These are phyloP conservation scores for Dictyostelium purpureum DNA, from an alignment of 78 protist species.

Conservation along the genomic window DNA sequence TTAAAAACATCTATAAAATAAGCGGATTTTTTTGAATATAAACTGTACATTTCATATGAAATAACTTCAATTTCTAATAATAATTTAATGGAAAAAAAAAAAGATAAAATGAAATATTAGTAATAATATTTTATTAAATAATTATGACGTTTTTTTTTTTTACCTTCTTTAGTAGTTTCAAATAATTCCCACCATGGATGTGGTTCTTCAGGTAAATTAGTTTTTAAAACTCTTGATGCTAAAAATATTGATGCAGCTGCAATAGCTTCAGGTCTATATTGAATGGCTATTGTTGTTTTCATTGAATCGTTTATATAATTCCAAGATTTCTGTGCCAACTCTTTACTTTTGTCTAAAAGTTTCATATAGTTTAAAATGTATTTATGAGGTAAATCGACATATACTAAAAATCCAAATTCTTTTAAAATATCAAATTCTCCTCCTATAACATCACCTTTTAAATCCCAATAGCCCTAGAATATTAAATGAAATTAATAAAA, in stretches of 20 bases:
- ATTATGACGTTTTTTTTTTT: background rate
- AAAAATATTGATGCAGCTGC: slow-evolving; percentile 75
- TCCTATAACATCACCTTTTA: slow-evolving; percentile 65
- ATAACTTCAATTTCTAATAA: slow-evolving; percentile 11
- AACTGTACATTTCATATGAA: slow-evolving; percentile 10
- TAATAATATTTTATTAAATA: background rate
- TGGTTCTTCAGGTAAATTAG: slow-evolving; percentile 54
- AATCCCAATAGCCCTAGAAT: slow-evolving; percentile 38
- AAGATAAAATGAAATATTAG: too few relatives aligned
- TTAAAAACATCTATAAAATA: slow-evolving; percentile 29
- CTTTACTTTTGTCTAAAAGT: slow-evolving; percentile 23
- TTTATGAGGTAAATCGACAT: slow-evolving; percentile 86
- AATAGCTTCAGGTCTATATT: slow-evolving; percentile 78
- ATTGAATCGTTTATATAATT: slow-evolving; percentile 90
- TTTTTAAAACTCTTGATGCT: slow-evolving; percentile 51
- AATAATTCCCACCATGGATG: slow-evolving; percentile 88
- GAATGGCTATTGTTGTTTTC: slow-evolving; percentile 86
- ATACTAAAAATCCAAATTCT: slow-evolving; percentile 72
- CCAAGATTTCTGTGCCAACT: slow-evolving; percentile 90
- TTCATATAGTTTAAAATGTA: slow-evolving; percentile 75
- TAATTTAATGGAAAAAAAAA: background rate
- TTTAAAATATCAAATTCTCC: slow-evolving; percentile 65
- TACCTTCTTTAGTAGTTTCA: slow-evolving; percentile 48
- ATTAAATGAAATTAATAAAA: background rate
- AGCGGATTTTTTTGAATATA: slow-evolving; percentile 40